Conservation (phyloP, 805 yeast species). For the Kodamaea jinghongensis region DNA sequence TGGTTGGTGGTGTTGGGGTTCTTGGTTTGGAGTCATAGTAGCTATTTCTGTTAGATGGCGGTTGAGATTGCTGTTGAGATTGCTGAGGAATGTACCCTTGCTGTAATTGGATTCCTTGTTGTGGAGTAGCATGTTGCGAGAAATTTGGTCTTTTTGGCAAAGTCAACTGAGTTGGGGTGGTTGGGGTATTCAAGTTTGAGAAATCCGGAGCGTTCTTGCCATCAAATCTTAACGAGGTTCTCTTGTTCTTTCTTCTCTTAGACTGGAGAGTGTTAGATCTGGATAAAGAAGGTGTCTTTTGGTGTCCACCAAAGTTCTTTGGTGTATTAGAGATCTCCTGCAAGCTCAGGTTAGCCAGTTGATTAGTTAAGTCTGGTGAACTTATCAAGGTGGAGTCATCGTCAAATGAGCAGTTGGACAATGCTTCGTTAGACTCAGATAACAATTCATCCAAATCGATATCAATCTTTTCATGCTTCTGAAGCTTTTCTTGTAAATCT, state of each 20-base stretch:
- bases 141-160: slow-evolving; percentile 19
- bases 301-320: slow-evolving; percentile 9
- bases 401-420: slow-evolving; percentile 31
- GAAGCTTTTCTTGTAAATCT: slow-evolving; percentile 30
- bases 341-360: neutral
- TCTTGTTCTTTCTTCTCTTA: slow-evolving; percentile 32
- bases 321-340: slow-evolving; percentile 8
- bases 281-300: slow-evolving; percentile 11
- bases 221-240: slow-evolving; percentile 32
- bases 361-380: slow-evolving; percentile 13
- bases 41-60: slow-evolving; percentile 8
- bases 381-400: slow-evolving; percentile 30
- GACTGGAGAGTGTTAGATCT: slow-evolving; percentile 19
- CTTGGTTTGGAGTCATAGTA: slow-evolving; percentile 15
- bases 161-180: slow-evolving; percentile 17
- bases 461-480: slow-evolving; percentile 25
- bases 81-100: slow-evolving; percentile 3
- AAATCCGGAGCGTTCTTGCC: slow-evolving; percentile 21
- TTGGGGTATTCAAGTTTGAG: slow-evolving; percentile 16
- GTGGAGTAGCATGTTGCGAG: slow-evolving; percentile 2
- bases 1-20: slow-evolving; percentile 28
- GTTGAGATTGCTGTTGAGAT: slow-evolving; percentile 5
- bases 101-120: slow-evolving; percentile 7
- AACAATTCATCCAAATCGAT: slow-evolving; percentile 36
- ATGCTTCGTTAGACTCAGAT: slow-evolving; percentile 30